These are phyloP conservation scores for Fonsecaea pedrosoi DNA, from an alignment of 2,329 filamentous ascomycete species.

Conservation along the genomic window DNA sequence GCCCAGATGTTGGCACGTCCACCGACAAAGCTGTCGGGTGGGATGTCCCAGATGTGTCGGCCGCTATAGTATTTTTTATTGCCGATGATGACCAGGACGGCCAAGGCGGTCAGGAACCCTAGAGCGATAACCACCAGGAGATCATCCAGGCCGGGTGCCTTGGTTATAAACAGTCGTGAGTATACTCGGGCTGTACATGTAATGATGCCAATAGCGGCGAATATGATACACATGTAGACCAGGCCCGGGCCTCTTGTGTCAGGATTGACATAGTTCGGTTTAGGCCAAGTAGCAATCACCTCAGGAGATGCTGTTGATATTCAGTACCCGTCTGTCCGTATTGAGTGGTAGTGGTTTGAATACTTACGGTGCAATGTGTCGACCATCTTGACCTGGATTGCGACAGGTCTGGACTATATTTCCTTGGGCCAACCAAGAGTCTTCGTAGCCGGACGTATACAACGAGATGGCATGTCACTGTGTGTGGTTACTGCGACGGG, in stretches of 20 bases:
- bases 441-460: neutral
- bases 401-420: neutral
- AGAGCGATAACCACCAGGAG: slow-evolving; percentile 33
- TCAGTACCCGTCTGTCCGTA: slow-evolving; percentile 1
- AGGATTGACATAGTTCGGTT: slow-evolving; percentile 45
- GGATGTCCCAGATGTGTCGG: slow-evolving; percentile 40
- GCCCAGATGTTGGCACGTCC: slow-evolving; percentile 38
- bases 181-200: slow-evolving; percentile 41
- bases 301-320: slow-evolving; percentile 21
- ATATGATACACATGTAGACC: slow-evolving; percentile 40
- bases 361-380: slow-evolving; percentile 36
- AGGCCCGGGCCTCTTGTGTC: slow-evolving; percentile 41
- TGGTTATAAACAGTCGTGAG: slow-evolving; percentile 42
- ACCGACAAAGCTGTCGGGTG: slow-evolving; percentile 22
- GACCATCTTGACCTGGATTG: slow-evolving; percentile 29
- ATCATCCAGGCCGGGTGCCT: slow-evolving; percentile 37
- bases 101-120: slow-evolving; percentile 27
- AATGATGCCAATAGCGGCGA: slow-evolving; percentile 39
- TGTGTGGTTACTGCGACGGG: neutral
- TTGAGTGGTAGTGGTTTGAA: neutral
- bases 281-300: slow-evolving; percentile 41
- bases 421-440: neutral
- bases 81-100: slow-evolving; percentile 36
- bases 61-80: slow-evolving; percentile 35
- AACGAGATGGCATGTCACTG: neutral